Conservation (phyloP, 768 basidiomycete genomes). For the Boletus rubescentipes region DNA sequence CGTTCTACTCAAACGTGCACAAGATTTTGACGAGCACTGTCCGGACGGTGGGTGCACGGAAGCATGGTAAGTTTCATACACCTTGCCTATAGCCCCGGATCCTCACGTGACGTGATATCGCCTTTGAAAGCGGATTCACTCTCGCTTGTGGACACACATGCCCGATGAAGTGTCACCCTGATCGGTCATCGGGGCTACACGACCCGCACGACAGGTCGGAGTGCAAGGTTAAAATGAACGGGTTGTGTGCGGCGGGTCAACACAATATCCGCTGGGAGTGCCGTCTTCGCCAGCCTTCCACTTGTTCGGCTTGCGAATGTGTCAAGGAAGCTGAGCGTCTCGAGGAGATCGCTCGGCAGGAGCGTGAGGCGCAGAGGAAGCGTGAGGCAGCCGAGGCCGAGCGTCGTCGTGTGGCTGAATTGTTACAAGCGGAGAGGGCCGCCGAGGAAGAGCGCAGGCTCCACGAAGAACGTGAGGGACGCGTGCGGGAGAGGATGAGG, state of each 20-base stretch:
- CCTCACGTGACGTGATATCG: background rate
- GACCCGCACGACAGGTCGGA: conserved; percentile 30
- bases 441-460: background rate
- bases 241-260: conserved; percentile 40
- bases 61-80: conserved; percentile 46
- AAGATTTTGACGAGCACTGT: conserved; percentile 50
- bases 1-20: conserved; percentile 38
- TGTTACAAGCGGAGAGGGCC: conserved; percentile 29
- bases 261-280: conserved; percentile 49
- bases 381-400: conserved; percentile 43
- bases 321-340: conserved; percentile 38
- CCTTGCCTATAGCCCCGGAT: too few species aligned
- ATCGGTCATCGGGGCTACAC: conserved; percentile 37
- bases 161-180: conserved; percentile 58
- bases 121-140: conserved; percentile 1
- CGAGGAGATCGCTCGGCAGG: conserved; percentile 38
- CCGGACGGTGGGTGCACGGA: conserved; percentile 64
- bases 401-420: conserved; percentile 40
- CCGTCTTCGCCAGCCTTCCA: conserved; percentile 30
- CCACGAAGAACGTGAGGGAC: conserved; percentile 31
- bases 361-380: conserved; percentile 38
- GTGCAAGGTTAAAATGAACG: conserved; percentile 39
- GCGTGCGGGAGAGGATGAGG: conserved; percentile 22
- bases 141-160: conserved; percentile 44
- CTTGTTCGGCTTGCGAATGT: conserved; percentile 49